These are phyloP conservation scores for Melanogaster broomeanus DNA, from an alignment of 768 basidiomycete genomes.

Conservation along the genomic window DNA sequence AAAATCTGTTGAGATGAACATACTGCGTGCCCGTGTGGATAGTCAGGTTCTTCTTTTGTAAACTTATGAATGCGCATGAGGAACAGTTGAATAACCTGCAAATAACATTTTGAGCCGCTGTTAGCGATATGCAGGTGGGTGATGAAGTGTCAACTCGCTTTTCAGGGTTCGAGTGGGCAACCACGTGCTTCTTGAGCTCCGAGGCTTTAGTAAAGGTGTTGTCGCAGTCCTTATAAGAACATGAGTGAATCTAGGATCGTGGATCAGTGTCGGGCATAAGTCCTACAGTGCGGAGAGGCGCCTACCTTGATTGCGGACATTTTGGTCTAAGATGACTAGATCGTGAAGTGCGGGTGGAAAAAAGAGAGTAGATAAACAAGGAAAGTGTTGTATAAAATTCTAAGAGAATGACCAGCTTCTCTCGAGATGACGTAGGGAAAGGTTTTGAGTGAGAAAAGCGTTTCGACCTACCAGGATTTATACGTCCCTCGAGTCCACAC, in stretches of 20 bases:
- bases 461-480: conserved; percentile 4
- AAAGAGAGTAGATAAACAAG: background rate
- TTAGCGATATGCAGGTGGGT: background rate
- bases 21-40: conserved; percentile 26
- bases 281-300: too few relatives aligned
- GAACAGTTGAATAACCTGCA: conserved; percentile 21
- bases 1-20: background rate
- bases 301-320: conserved; percentile 16
- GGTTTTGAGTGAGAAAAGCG: background rate
- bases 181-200: conserved; percentile 25
- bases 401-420: conserved; percentile 22
- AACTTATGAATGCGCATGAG: conserved; percentile 13
- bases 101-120: background rate
- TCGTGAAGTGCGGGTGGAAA: background rate
- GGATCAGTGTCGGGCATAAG: background rate
- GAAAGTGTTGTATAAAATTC: background rate
- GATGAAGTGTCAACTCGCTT: background rate
- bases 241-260: conserved; percentile 11
- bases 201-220: conserved; percentile 13
- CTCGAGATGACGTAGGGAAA: background rate
- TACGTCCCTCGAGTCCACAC: conserved; percentile 4
- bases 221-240: conserved; percentile 12
- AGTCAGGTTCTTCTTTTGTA: conserved; percentile 20
- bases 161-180: conserved; percentile 10
- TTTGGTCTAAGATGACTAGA: background rate